Percentiles rank a stretch among this genome's conserved stretches.
phyloP scores from a whole-genome alignment of 2,329 filamentous ascomycete species.

The Colletotrichum phormii region DNA sequence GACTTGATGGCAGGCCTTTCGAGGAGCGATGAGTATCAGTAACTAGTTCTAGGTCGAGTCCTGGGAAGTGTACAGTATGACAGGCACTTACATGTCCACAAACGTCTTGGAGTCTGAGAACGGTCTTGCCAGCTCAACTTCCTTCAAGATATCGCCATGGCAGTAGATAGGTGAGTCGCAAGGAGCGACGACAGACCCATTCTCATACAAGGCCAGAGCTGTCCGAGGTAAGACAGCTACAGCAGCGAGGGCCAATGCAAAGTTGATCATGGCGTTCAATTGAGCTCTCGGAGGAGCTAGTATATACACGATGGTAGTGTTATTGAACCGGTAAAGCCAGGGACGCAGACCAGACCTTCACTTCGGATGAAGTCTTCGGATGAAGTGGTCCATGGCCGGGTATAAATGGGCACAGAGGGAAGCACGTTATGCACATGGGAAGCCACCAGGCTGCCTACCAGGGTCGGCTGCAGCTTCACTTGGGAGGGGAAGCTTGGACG shows the following conservation, averaged over 20 bases:
- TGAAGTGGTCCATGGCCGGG: neutral
- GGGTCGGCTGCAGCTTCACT: neutral
- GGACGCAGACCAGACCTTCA: neutral
- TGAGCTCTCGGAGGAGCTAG: neutral
- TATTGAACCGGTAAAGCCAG: neutral
- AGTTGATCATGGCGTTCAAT: constrained; percentile 7
- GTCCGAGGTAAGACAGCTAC: constrained; percentile 38
- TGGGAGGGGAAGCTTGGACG: constrained; percentile 9
- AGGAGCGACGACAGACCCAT: constrained; percentile 71
- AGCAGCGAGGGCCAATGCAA: constrained; percentile 12
- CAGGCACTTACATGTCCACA: constrained; percentile 70
- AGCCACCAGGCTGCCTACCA: neutral
- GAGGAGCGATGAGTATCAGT: constrained; percentile 35
- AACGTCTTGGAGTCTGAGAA: constrained; percentile 78
- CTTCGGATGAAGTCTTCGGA: constrained; percentile 27
- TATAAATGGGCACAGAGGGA: constrained; percentile 16
- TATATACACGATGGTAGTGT: neutral
- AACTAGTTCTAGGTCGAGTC: neutral
- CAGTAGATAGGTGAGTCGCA: constrained; percentile 78
- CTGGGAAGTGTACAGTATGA: neutral
- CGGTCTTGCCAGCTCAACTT: constrained; percentile 72
- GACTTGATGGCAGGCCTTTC: constrained; percentile 69
- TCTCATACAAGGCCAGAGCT: constrained; percentile 63
- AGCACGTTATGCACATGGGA: neutral
- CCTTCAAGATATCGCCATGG: constrained; percentile 70